Conservation (phyloP, 768 basidiomycete genomes). For the Hortiboletus campestris region DNA sequence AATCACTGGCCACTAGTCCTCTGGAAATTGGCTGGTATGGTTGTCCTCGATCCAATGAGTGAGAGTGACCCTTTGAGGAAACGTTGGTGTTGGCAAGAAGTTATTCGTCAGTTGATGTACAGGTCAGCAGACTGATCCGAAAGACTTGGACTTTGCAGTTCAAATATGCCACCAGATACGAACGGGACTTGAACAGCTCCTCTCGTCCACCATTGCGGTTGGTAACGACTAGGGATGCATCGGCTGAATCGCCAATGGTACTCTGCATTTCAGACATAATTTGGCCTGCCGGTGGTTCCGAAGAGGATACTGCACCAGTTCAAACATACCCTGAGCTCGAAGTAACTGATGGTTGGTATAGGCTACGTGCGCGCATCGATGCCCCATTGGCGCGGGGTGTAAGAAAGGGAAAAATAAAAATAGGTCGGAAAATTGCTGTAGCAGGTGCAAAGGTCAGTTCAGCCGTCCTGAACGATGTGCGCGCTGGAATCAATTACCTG, state of each 20-base stretch:
- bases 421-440: conserved; percentile 83
- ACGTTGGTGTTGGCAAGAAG: conserved; percentile 83
- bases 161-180: conserved; percentile 58
- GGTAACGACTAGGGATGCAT: conserved; percentile 80
- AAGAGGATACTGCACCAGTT: conserved; percentile 37
- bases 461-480: neutral
- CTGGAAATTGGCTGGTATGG: conserved; percentile 94
- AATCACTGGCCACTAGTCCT: conserved; percentile 90
- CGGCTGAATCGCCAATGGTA: conserved; percentile 77
- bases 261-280: conserved; percentile 77
- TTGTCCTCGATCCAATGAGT: conserved; percentile 63
- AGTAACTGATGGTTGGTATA: conserved; percentile 98
- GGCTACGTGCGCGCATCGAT: conserved; percentile 76
- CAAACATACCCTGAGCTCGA: conserved; percentile 65
- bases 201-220: conserved; percentile 79
- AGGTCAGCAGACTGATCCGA: conserved; percentile 48
- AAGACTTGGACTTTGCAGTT: neutral
- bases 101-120: conserved; percentile 80
- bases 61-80: conserved; percentile 45
- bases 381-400: conserved; percentile 68
- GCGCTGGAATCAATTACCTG: neutral
- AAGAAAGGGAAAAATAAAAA: conserved; percentile 57
- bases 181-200: conserved; percentile 77
- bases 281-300: conserved; percentile 43
- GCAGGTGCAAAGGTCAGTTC: conserved; percentile 72